A percentile compares a stretch with the other conserved stretches of the same genome.
Conservation (phyloP, 805 yeast species). For the Cyberlindnera petersonii region DNA sequence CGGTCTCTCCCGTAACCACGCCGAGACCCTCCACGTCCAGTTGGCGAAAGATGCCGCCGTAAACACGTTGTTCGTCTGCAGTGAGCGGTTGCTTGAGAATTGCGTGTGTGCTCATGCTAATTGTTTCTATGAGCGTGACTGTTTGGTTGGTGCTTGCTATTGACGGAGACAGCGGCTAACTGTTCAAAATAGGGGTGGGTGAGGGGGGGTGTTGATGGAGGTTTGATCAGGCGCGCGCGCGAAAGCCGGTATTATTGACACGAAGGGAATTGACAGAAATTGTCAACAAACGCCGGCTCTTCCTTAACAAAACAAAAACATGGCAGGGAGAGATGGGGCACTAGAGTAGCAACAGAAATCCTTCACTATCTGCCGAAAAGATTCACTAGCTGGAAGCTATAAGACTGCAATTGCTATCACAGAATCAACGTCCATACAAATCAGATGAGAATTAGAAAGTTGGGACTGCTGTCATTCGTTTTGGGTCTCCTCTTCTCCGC, state of each 20-base stretch:
- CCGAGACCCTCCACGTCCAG: slow-evolving; percentile 80
- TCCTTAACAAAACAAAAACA: slow-evolving; percentile 1
- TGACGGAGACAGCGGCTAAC: neutral
- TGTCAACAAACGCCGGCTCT: too few species aligned
- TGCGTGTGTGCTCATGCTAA: slow-evolving; percentile 9
- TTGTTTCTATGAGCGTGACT: neutral
- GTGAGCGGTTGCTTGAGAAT: slow-evolving; percentile 40
- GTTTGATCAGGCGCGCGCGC: too few species aligned
- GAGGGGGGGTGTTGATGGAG: neutral
- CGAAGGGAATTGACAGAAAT: slow-evolving; percentile 5
- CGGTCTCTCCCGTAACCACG: slow-evolving; percentile 81
- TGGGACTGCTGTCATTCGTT: slow-evolving; percentile 34
- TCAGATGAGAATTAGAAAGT: slow-evolving; percentile 25
- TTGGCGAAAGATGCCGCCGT: slow-evolving; percentile 70
- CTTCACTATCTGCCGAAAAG: too few species aligned
- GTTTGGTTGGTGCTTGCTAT: neutral
- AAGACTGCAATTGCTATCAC: too few species aligned
- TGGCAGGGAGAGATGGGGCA: too few species aligned
- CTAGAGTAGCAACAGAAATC: too few species aligned
- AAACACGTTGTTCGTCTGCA: slow-evolving; percentile 71
- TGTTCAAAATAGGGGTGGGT: neutral
- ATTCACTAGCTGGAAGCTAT: too few species aligned
- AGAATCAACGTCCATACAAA: too few species aligned
- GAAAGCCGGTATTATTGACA: too few species aligned
- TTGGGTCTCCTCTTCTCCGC: slow-evolving; percentile 30